Percentiles rank a stretch among this genome's conserved stretches.
Evolutionary conservation across 1,284 basidiomycete species (phyloP).

Genomic region (Cutaneotrichosporon cavernicola): DNA sequence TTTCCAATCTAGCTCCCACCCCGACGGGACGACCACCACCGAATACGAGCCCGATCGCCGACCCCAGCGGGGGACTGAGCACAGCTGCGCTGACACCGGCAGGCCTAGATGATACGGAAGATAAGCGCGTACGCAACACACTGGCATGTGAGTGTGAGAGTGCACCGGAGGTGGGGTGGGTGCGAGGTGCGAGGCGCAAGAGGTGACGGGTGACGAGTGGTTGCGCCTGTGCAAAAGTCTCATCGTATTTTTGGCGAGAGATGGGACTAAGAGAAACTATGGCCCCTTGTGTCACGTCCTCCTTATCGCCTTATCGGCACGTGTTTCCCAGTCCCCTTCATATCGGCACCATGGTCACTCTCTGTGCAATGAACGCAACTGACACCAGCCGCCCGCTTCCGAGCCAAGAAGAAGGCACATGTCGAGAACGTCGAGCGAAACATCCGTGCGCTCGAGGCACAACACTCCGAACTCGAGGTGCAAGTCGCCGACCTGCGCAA

Average conservation of each 20-base stretch:
- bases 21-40: neutral
- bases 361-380: neutral
- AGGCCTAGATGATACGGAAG: conserved; percentile 28
- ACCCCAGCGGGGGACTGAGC: neutral
- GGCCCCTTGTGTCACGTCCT: neutral
- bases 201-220: neutral
- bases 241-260: neutral
- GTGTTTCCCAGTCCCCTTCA: neutral
- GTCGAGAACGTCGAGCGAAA: conserved; percentile 29
- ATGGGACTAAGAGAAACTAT: neutral
- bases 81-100: conserved; percentile 6
- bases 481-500: conserved; percentile 34
- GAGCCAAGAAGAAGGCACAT: conserved; percentile 39
- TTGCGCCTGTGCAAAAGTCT: no score
- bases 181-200: neutral
- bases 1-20: neutral
- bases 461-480: conserved; percentile 30
- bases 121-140: conserved; percentile 40
- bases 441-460: conserved; percentile 33
- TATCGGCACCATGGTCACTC: neutral
- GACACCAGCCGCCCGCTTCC: conserved; percentile 35
- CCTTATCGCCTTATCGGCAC: neutral
- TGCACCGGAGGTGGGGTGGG: neutral
- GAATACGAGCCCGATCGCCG: neutral
- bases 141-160: conserved; percentile 33